Conservation (phyloP, 148 eudicot genomes). For the Diospyros kaki region DNA sequence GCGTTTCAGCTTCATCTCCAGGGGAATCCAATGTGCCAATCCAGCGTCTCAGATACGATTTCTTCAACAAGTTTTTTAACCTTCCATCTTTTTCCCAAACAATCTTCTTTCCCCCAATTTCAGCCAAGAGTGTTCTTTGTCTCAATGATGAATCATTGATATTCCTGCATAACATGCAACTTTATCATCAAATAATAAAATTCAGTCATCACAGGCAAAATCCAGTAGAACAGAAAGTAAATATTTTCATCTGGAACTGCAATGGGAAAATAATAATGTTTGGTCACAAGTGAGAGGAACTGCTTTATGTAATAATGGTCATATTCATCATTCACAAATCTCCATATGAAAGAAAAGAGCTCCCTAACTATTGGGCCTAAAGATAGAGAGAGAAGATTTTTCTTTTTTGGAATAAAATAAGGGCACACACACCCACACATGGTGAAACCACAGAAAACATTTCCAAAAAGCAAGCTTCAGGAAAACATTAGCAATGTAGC, state of each 20-base stretch:
- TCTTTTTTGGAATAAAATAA: too few relatives aligned
- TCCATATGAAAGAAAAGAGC: too few relatives aligned
- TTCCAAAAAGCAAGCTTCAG: too few relatives aligned
- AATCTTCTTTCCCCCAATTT: slow-evolving; percentile 36
- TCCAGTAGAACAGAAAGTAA: background rate
- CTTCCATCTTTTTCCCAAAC: slow-evolving; percentile 57
- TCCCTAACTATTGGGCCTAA: background rate
- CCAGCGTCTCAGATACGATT: slow-evolving; percentile 58
- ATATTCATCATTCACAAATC: background rate
- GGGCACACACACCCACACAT: too few relatives aligned
- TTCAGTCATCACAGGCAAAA: background rate
- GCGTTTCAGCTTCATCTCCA: slow-evolving; percentile 36
- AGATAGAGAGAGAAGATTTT: background rate
- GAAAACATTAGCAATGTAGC: too few relatives aligned
- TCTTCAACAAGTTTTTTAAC: slow-evolving; percentile 65
- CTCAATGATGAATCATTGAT: slow-evolving; percentile 19
- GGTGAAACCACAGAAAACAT: too few relatives aligned
- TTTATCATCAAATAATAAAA: background rate
- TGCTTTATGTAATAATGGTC: background rate
- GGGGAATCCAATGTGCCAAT: slow-evolving; percentile 38
- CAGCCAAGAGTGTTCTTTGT: slow-evolving; percentile 25
- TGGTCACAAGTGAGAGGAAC: background rate
- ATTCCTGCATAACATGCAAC: slow-evolving; percentile 38
- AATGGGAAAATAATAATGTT: background rate
- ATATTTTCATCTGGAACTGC: background rate